Base-by-base conservation (phyloP, 352 stramenopile species). In the Phytopythium kandeliae region DNA sequence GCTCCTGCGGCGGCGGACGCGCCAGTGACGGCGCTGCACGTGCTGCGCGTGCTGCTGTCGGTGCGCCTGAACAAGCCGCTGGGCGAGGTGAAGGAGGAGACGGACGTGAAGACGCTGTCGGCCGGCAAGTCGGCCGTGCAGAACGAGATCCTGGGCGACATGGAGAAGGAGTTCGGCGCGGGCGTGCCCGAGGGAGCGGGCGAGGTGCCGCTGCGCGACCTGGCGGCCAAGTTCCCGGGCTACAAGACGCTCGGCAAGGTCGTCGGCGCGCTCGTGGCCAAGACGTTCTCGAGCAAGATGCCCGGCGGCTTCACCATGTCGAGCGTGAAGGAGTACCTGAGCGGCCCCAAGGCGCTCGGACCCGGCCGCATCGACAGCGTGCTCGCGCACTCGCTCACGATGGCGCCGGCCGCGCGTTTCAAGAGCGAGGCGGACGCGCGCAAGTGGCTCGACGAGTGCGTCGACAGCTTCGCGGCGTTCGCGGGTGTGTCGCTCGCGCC, bases 71-170 rank as follows among this genome's bases (percentile, higher is more conserved):
- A 92, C 64, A 94, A 92, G 66, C 43, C 69, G 1, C 51, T 94
- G 15, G 45, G 42, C 21, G 80, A 93, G 36, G 74, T 96, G 33
- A 77, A 69, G 31, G 71, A 78, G 7, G 77, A 87, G 22, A 81
- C 82, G 11, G 75, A 88, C 28, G 67, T 96, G 16, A 90, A 94
- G 65, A 82, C 71, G 13, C 67, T 95, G 3, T 90, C 70, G 15
- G 83, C 74, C 24, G 86, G 86, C 36, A 95, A 96, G 58, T 92
- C 78, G 35, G 86, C 86, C 13, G 67, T 92, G 12, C 84, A 94
- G 65, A 96, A 96, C 52, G 86, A 96, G 51, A 88, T 95, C 40
- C 70, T 92, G 42, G 86, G 86, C 17, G 86, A 96, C 38, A 54
- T 96, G 7, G 84, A 89, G 53, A 90, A 91, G 60, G 86, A 96